phyloP scores from a whole-genome alignment of 495 filamentous ascomycete species.

The Neurospora discreta region DNA sequence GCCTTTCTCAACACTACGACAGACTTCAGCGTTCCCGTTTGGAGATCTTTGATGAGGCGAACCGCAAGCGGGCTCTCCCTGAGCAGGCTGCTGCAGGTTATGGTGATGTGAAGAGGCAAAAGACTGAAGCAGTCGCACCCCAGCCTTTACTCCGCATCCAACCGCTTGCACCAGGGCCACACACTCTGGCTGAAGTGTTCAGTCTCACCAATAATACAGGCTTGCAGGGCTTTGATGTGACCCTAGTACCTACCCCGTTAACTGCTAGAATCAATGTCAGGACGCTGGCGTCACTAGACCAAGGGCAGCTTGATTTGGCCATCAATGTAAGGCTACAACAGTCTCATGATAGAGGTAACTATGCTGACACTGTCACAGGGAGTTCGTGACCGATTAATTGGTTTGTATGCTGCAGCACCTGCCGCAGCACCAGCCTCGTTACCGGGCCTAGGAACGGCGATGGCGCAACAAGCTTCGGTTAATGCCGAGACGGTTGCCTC shows the following conservation, averaged over 20 bases:
- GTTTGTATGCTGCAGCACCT: conserved; percentile 16
- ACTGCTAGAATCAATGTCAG: conserved; percentile 67
- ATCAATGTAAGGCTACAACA: conserved; percentile 47
- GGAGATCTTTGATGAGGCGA: conserved; percentile 66
- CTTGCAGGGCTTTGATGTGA: conserved; percentile 71
- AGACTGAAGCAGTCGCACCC: conserved; percentile 16
- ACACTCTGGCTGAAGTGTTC: conserved; percentile 68
- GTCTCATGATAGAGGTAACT: conserved; percentile 18
- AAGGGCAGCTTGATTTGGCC: conserved; percentile 51
- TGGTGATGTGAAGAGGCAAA: conserved; percentile 33
- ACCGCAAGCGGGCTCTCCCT: conserved; percentile 63
- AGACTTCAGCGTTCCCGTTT: conserved; percentile 59
- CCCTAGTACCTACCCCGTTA: conserved; percentile 58
- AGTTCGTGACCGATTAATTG: conserved; percentile 25
- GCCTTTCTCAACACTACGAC: conserved; percentile 75
- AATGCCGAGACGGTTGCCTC: conserved; percentile 38
- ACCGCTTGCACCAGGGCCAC: conserved; percentile 59
- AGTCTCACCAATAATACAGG: conserved; percentile 66
- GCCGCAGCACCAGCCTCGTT: conserved; percentile 5
- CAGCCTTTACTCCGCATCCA: conserved; percentile 44
- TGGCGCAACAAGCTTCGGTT: conserved; percentile 27
- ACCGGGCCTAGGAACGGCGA: neutral
- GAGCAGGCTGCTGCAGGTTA: conserved; percentile 51
- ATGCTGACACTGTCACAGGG: conserved; percentile 24
- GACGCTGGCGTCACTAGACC: conserved; percentile 54